Base-by-base conservation (phyloP, 1,284 basidiomycete species). In the Cryptococcus wingfieldii region DNA sequence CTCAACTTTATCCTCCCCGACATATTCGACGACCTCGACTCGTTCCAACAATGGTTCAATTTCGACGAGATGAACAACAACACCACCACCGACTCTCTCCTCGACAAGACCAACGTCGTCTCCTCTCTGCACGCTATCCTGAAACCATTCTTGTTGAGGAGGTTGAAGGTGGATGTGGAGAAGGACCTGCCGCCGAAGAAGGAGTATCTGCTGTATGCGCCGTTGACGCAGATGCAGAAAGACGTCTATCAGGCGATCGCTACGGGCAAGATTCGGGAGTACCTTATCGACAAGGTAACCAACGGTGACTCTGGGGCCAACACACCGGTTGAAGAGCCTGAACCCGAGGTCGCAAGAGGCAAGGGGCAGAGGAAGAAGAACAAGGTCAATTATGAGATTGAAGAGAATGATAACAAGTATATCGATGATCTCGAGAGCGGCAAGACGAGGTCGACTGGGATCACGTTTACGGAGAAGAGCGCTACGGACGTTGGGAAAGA, bases 1-100 rank as follows among this genome's bases (percentile, higher is more conserved):
- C 84, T 98, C 44, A 96, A 97, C 72, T 98, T 97, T 67, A 89
- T 96, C 58, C 81, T 95, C 2, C 92, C 92, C 0, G 87, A 90
- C 66, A 86, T 98, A 56, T 98, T 98, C 74, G 84, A 87, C 59
- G 90, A 97, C 66, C 79, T 95, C 25, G 86, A 90, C 56, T 84
- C 87, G 0, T 97, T 96, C 78, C 90, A 95, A 76, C 84, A 90
- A 71, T 93, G 90, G 91, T 90, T 70, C 58, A 83, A 77, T 59
- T 74, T 78, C 47, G 70, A 67, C 51, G 67, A 74, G 55, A 67
- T 75, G 67, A 60, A 64, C 51, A 49, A 53, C 12, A 58, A 56
- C n/a, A 18, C 34, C 31, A 38, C 48, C 18, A 58, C 54, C 13
- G 63, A 66, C 50, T 67, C 66, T 61, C 79, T 90, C 16, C 83